A percentile compares a stretch with the other conserved stretches of the same genome.
These are phyloP conservation scores for Intubia oerlemansii DNA, from an alignment of 2,329 filamentous ascomycete species.

Conservation along the genomic window DNA sequence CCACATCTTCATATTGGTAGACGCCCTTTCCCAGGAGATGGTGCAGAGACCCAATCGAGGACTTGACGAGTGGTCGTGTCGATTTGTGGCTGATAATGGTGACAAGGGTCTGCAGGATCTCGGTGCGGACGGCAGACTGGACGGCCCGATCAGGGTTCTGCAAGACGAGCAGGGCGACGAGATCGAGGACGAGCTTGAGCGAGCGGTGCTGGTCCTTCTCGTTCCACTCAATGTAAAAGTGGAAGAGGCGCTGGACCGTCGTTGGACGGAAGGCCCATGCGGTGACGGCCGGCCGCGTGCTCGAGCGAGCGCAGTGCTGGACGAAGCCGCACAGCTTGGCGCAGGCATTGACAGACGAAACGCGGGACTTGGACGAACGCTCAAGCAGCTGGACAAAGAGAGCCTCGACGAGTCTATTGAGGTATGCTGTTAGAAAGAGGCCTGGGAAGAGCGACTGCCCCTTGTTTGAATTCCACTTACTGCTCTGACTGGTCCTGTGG, in stretches of 20 bases:
- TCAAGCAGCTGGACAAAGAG: slow-evolving; percentile 26
- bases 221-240: slow-evolving; percentile 46
- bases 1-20: slow-evolving; percentile 25
- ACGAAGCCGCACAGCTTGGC: slow-evolving; percentile 40
- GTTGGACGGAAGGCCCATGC: slow-evolving; percentile 28
- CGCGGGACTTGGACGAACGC: slow-evolving; percentile 29
- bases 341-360: slow-evolving; percentile 33
- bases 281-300: slow-evolving; percentile 14
- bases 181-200: slow-evolving; percentile 39
- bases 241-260: slow-evolving; percentile 28
- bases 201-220: slow-evolving; percentile 43
- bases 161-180: slow-evolving; percentile 27
- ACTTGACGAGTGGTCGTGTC: slow-evolving; percentile 44
- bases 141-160: slow-evolving; percentile 24
- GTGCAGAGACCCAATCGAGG: slow-evolving; percentile 44
- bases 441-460: too few relatives aligned
- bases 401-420: too few relatives aligned
- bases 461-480: too few relatives aligned
- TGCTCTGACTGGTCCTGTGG: slow-evolving; percentile 4
- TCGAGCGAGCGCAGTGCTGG: slow-evolving; percentile 33
- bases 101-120: slow-evolving; percentile 29
- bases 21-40: slow-evolving; percentile 41
- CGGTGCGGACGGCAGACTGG: slow-evolving; percentile 18
- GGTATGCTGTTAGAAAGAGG: too few relatives aligned
- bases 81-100: slow-evolving; percentile 38